phyloP scores from a whole-genome alignment of 2,329 filamentous ascomycete species.

The Penicillium carneum region DNA sequence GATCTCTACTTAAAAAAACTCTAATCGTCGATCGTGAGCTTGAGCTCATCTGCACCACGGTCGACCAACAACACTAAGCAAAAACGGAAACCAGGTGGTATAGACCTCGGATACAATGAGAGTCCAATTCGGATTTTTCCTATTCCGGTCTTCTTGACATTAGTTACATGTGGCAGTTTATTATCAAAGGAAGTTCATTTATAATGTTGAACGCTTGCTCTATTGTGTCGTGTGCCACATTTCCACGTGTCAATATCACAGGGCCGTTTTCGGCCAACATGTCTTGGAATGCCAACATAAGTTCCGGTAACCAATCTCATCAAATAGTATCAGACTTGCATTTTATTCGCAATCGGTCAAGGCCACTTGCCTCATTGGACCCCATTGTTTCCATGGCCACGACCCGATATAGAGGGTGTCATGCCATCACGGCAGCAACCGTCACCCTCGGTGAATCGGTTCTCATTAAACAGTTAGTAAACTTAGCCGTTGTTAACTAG shows the following conservation, averaged over 20 bases:
- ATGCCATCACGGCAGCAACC: slow-evolving; percentile 16
- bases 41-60: background rate
- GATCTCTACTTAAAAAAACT: background rate
- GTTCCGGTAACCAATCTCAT: background rate
- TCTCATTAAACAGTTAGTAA: background rate
- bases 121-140: background rate
- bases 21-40: background rate
- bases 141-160: background rate
- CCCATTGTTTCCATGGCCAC: background rate
- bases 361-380: background rate
- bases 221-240: slow-evolving; percentile 2
- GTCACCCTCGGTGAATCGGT: slow-evolving; percentile 15
- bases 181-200: background rate
- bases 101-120: background rate
- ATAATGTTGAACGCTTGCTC: too few relatives aligned
- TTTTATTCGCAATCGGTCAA: background rate
- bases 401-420: slow-evolving; percentile 15
- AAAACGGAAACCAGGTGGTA: background rate
- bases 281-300: background rate
- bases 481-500: background rate
- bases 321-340: background rate
- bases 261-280: background rate
- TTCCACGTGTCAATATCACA: background rate
- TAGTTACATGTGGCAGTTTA: too few relatives aligned
- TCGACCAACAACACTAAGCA: background rate